Evolutionary conservation across 2,329 filamentous ascomycete species (phyloP), one percentile per base, ranked within the genome.

Genomic region (Sporothrix inflata): DNA sequence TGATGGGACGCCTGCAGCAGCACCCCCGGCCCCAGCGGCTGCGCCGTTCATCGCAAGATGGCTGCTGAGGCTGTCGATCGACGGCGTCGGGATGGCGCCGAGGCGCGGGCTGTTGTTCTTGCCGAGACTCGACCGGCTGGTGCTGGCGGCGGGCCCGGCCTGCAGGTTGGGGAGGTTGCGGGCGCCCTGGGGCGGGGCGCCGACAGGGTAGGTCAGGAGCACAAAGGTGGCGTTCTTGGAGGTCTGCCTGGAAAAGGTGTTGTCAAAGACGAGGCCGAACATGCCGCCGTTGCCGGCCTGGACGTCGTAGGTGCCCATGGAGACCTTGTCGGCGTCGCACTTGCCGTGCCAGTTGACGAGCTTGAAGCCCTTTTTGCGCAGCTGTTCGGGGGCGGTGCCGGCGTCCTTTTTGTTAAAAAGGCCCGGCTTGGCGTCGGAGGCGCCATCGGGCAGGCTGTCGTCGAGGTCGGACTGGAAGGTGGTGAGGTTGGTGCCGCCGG

Each of bases 251-350:
- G 94, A 97, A 80, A 99, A 99, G 38, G 96, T 99, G 79, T 99
- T 99, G 87, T 99, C 96, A 79, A 99, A 97, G 42, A 98, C 94
- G 74, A 99, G 85, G 72, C 94, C 96, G 80, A 97, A 99, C 89
- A 97, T 98, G 78, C 96, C 96, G 30, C 91, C 93, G 75, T 96
- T 90, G 45, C 89, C 90, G 8, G 84, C 78, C 0, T 85, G 84
- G 30, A 98, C 93, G 79, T 97, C 92, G 79, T 94, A 93, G 24
- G 91, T 96, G 42, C 95, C 96, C 81, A 95, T 94, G 24, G 93
- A 92, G 68, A 98, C 94, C 83, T 96, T 95, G 83, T 98, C 95
- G 49, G 96, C 94, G 82, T 98, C 95, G 81, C 94, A 98, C 85
- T 95, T 97, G 53, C 96, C 96, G 76, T 92, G 86, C 96, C 96